These are phyloP conservation scores for Chaetomium sp. DNA, from an alignment of 2,329 filamentous ascomycete species.

Conservation along the genomic window DNA sequence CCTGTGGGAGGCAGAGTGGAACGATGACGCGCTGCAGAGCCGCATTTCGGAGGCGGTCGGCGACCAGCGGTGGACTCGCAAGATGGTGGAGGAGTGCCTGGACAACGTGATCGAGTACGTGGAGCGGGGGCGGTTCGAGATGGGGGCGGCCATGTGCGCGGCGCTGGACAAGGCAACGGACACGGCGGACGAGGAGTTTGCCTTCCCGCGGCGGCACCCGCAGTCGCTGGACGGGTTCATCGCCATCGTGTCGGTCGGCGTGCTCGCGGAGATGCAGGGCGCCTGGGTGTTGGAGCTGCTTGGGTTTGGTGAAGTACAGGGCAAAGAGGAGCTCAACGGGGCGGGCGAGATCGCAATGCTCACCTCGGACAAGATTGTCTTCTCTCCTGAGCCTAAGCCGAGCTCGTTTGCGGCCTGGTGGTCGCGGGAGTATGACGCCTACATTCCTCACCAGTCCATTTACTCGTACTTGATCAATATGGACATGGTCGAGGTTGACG, in stretches of 20 bases:
- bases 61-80: conserved; percentile 16
- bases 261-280: conserved; percentile 20
- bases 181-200: conserved; percentile 16
- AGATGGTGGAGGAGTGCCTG: conserved; percentile 16
- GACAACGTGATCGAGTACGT: conserved; percentile 19
- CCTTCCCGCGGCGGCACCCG: conserved; percentile 17
- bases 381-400: neutral
- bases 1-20: conserved; percentile 13
- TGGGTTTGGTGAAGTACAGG: conserved; percentile 19
- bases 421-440: conserved; percentile 14
- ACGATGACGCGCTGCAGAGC: conserved; percentile 16
- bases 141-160: conserved; percentile 19
- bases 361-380: conserved; percentile 15
- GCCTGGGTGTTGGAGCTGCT: conserved; percentile 21
- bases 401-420: conserved; percentile 18
- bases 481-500: conserved; percentile 14
- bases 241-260: conserved; percentile 18
- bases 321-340: conserved; percentile 3
- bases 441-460: conserved; percentile 15
- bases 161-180: conserved; percentile 18
- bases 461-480: conserved; percentile 10
- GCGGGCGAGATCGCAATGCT: conserved; percentile 12
- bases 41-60: conserved; percentile 8
- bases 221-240: conserved; percentile 19
- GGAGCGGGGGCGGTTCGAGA: conserved; percentile 13